phyloP scores from a whole-genome alignment of 148 eudicot genomes.

The Rhododendron mucronatum region DNA sequence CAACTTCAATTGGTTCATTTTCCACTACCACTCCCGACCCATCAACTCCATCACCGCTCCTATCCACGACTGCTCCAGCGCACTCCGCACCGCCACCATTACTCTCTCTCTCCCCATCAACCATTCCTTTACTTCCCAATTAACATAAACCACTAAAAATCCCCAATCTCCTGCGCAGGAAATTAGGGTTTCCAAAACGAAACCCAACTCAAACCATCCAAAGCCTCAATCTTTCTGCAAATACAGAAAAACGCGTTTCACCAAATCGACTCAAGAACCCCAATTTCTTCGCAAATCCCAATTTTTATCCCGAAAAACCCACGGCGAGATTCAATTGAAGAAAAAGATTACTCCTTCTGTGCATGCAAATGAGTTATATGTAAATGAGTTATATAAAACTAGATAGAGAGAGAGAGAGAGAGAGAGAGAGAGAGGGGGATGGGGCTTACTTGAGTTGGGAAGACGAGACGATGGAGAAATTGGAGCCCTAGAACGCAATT shows the following conservation, averaged over 20 bases:
- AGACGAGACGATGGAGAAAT: background rate
- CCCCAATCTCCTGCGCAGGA: background rate
- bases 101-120: slow-evolving; percentile 9
- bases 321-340: background rate
- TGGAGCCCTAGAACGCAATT: slow-evolving; percentile 5
- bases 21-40: background rate
- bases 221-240: slow-evolving; percentile 5
- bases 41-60: background rate
- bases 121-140: slow-evolving; percentile 18
- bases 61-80: background rate
- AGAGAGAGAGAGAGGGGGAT: background rate
- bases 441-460: slow-evolving; percentile 5
- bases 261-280: slow-evolving; percentile 1
- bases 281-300: background rate
- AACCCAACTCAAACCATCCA: background rate
- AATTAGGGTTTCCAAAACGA: slow-evolving; percentile 9
- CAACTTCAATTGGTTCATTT: background rate
- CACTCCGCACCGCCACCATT: background rate
- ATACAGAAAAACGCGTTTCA: slow-evolving; percentile 7
- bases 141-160: background rate
- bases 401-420: no score
- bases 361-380: background rate
- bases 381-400: background rate
- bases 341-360: background rate
- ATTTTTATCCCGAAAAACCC: background rate